Base-by-base conservation (phyloP, 176 grass and related monocot genomes). In the Avena eriantha region DNA sequence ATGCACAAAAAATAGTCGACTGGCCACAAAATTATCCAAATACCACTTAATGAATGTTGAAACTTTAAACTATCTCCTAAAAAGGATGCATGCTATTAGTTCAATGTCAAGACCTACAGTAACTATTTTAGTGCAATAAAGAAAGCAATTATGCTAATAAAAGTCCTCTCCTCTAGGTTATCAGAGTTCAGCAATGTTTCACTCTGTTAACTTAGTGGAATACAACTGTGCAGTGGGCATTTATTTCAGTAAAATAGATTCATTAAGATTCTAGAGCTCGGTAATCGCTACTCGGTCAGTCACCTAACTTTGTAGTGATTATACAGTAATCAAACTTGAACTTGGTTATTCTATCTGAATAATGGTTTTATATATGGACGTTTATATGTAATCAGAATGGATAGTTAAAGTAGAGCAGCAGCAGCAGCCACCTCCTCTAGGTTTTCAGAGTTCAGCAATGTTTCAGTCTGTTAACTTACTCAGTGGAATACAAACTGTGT, bases 231-330 rank as follows among this genome's bases (percentile, higher is more conserved):
- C 35, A 84, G 4, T 80, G 50, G 66, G 5, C 16, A 49, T 74
- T 83, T 80, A 84, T 39, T 69, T 76, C 36, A 58, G 31, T 2
- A 56, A 6, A 77, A 10, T 69, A 47, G 36, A 66, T 76, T 26
- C 15, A 33, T 47, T 29, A 53, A 51, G 72, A 24, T 53, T 53
- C 24, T 31, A 76, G 49, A 76, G 16, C 23, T 53, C 23, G 0
- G 47, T 76, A 53, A 33, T 18, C 0, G 48, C 15, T 51, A 75
- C 46, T 31, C 2, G 7, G 46, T 76, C 3, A 29, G 24, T 33
- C 24, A 53, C 14, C 73, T 51, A 76, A 76, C 23, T 96, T 92
- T 63, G 66, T 43, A 91, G 68, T 23, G 57, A 23, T 60, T 4
- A 61, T 12, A 61, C n/a, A 61, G 22, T 24, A 4, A 61, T 61